These are phyloP conservation scores for Areca catechu DNA, from an alignment of 176 grass and related monocot species.

Conservation along the genomic window DNA sequence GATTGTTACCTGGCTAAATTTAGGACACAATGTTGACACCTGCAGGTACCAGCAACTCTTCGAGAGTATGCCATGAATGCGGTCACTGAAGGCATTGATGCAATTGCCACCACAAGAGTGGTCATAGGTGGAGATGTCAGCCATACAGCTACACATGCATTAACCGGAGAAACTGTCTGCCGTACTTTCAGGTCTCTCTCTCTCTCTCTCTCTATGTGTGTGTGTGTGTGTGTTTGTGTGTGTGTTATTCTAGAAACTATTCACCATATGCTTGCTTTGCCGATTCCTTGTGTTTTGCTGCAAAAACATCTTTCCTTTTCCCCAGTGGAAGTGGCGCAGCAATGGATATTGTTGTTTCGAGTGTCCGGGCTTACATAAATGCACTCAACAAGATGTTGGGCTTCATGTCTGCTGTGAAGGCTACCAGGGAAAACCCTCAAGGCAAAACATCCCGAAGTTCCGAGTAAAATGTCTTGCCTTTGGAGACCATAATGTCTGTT, in stretches of 20 bases:
- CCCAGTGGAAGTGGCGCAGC: constrained; percentile 70
- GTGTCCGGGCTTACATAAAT: constrained; percentile 73
- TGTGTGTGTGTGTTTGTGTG: too few species aligned
- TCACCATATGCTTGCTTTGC: too few species aligned
- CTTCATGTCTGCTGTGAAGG: constrained; percentile 41
- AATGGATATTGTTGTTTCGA: constrained; percentile 79
- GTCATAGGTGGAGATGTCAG: constrained; percentile 39
- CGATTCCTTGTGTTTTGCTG: too few species aligned
- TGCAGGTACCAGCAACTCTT: constrained; percentile 63
- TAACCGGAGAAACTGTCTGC: constrained; percentile 28
- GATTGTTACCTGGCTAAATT: too few species aligned
- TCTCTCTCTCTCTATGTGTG: neutral
- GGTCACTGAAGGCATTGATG: constrained; percentile 94
- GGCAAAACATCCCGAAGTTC: constrained; percentile 15
- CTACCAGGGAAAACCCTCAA: constrained; percentile 32
- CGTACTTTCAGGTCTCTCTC: constrained; percentile 60
- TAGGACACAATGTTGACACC: neutral
- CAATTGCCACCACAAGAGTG: constrained; percentile 85
- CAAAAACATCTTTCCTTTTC: constrained; percentile 2
- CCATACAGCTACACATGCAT: constrained; percentile 27
- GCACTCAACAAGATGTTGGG: constrained; percentile 88
- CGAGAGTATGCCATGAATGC: constrained; percentile 74
- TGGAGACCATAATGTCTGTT: too few species aligned
- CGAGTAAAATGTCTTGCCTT: constrained; percentile 4
- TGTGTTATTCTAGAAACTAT: too few species aligned